phyloP scores from a whole-genome alignment of 2,329 filamentous ascomycete species.

The Elsinoe australis region DNA sequence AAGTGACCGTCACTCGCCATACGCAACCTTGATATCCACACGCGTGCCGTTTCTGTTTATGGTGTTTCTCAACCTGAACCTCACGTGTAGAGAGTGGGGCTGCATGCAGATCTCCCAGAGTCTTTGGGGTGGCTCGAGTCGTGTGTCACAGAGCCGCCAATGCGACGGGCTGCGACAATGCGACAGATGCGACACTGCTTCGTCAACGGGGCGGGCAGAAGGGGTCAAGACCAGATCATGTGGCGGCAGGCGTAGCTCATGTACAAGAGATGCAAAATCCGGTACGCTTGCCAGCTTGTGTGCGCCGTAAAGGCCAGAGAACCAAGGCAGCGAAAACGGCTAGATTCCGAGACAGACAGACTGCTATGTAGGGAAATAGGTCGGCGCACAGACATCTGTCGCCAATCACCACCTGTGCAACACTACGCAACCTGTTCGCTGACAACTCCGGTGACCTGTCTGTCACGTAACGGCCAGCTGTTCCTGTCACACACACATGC shows the following conservation, averaged over 20 bases:
- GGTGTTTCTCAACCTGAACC: slow-evolving; percentile 6
- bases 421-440: no score
- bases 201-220: no score
- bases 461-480: not conserved
- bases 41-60: slow-evolving; percentile 8
- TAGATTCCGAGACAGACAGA: not conserved
- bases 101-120: slow-evolving; percentile 2
- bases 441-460: slow-evolving; percentile 6
- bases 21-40: slow-evolving; percentile 15
- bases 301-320: not conserved
- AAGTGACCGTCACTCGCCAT: slow-evolving; percentile 11
- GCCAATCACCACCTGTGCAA: no score
- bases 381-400: not conserved
- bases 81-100: slow-evolving; percentile 15
- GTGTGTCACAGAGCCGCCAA: slow-evolving; percentile 10
- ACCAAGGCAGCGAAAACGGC: slow-evolving; percentile 7
- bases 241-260: no score
- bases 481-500: slow-evolving; percentile 9
- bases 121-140: not conserved
- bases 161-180: no score
- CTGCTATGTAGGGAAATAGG: not conserved
- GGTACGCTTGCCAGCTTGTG: slow-evolving; percentile 2
- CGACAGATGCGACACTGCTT: no score
- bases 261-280: not conserved
- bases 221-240: no score